These are phyloP conservation scores for Pseudonitzschia delicatissima DNA, from an alignment of 108 stramenopile genomes.

Conservation along the genomic window DNA sequence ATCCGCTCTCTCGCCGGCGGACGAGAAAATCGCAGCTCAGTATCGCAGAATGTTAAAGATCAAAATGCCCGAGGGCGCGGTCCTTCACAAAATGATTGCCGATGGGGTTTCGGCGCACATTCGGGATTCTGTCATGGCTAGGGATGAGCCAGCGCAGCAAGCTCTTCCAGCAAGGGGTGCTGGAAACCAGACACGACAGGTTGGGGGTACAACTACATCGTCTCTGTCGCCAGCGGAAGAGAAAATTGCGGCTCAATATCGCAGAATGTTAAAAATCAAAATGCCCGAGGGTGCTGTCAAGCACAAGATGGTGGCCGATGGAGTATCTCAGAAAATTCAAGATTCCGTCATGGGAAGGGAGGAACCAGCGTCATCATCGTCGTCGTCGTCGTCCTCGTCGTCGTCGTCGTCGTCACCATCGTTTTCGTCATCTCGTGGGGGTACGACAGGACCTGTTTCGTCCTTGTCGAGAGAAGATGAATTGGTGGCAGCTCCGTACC, in stretches of 20 bases:
- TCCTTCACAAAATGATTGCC: constrained; percentile 25
- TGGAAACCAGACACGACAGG: no score
- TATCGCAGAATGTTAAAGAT: constrained; percentile 35
- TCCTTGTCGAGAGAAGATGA: constrained; percentile 30
- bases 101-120: constrained; percentile 9
- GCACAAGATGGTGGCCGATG: constrained; percentile 24
- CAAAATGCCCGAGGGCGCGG: constrained; percentile 24
- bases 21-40: constrained; percentile 23
- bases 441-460: constrained; percentile 6
- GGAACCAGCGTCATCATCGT: not conserved
- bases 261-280: constrained; percentile 33
- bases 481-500: constrained; percentile 23
- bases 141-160: not conserved
- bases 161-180: not conserved
- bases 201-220: not conserved
- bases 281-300: constrained; percentile 32
- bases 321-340: constrained; percentile 22
- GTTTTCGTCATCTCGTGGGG: not conserved
- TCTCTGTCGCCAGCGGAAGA: constrained; percentile 25
- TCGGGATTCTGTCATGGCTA: constrained; percentile 15
- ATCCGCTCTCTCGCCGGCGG: constrained; percentile 19
- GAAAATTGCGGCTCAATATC: constrained; percentile 27
- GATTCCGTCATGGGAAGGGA: constrained; percentile 24
- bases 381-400: not conserved
- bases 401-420: not conserved